Percentiles rank a stretch among this genome's conserved stretches.
phyloP scores from a whole-genome alignment of 257 asterid species.

The Voacanga thouarsii region DNA sequence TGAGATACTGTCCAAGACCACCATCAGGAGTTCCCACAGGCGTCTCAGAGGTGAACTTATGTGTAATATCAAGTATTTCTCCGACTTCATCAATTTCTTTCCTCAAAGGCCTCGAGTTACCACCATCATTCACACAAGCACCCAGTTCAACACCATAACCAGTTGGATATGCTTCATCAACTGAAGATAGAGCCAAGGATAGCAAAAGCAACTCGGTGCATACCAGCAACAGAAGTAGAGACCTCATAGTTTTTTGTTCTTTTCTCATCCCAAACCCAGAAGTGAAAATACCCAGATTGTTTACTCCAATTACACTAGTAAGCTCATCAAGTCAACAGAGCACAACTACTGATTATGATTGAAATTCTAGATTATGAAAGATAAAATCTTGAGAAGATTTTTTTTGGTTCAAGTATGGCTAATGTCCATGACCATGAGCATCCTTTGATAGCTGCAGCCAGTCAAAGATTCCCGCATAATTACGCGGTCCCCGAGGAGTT shows the following conservation, averaged over 20 bases:
- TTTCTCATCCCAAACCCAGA: background rate
- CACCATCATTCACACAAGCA: conserved; percentile 26
- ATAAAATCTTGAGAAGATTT: background rate
- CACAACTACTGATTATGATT: background rate
- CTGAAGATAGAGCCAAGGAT: conserved; percentile 20
- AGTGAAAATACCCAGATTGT: background rate
- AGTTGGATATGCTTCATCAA: conserved; percentile 49
- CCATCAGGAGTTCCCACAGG: conserved; percentile 57
- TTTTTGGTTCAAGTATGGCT: background rate
- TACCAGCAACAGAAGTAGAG: conserved; percentile 25
- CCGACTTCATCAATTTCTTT: conserved; percentile 49
- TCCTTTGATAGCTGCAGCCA: background rate
- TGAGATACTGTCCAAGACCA: conserved; percentile 42
- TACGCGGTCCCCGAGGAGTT: background rate
- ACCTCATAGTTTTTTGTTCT: conserved; percentile 33
- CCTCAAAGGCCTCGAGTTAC: conserved; percentile 28
- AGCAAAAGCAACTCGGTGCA: conserved; percentile 29
- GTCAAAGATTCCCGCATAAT: no score
- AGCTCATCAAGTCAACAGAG: background rate
- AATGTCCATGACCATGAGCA: background rate
- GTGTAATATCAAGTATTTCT: conserved; percentile 68
- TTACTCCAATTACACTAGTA: background rate
- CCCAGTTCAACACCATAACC: conserved; percentile 41
- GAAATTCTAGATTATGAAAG: background rate
- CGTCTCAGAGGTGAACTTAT: conserved; percentile 50